Evolutionary conservation across 2,329 filamentous ascomycete genomes (phyloP).

Genomic region (Botrytis porri): DNA sequence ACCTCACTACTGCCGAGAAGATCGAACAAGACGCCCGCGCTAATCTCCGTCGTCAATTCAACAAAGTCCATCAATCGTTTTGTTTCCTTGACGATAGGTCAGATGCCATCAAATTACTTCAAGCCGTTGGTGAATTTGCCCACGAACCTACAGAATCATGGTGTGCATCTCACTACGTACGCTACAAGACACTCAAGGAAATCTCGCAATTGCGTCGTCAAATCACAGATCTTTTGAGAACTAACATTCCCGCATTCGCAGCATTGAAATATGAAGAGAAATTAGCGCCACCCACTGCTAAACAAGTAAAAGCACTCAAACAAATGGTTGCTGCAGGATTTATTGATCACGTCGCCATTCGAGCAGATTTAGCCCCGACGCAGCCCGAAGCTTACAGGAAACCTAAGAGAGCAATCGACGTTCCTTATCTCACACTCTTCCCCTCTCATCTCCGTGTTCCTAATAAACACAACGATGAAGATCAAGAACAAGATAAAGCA

Average conservation of each 20-base stretch:
- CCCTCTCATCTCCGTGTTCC: slow-evolving; percentile 50
- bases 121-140: slow-evolving; percentile 83
- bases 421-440: slow-evolving; percentile 84
- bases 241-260: slow-evolving; percentile 66
- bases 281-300: slow-evolving; percentile 58
- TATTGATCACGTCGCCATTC: slow-evolving; percentile 90
- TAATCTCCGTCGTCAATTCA: slow-evolving; percentile 58
- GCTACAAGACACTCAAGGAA: slow-evolving; percentile 83
- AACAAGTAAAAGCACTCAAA: slow-evolving; percentile 76
- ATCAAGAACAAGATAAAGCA: slow-evolving; percentile 48
- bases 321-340: slow-evolving; percentile 91
- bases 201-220: slow-evolving; percentile 79
- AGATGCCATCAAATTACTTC: slow-evolving; percentile 87
- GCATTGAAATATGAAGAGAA: slow-evolving; percentile 55
- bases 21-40: slow-evolving; percentile 68
- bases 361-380: slow-evolving; percentile 77
- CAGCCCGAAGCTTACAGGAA: slow-evolving; percentile 66
- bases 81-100: slow-evolving; percentile 76
- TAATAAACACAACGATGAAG: slow-evolving; percentile 39
- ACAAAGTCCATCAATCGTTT: slow-evolving; percentile 74
- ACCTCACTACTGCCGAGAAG: slow-evolving; percentile 64
- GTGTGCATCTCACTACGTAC: slow-evolving; percentile 80
- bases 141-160: slow-evolving; percentile 70
- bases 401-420: slow-evolving; percentile 82
- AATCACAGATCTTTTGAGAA: slow-evolving; percentile 74